Evolutionary conservation across 2,329 filamentous ascomycete species (phyloP), one percentile per base, ranked within the genome.

Genomic region (Bimuria novae-zelandiae): DNA sequence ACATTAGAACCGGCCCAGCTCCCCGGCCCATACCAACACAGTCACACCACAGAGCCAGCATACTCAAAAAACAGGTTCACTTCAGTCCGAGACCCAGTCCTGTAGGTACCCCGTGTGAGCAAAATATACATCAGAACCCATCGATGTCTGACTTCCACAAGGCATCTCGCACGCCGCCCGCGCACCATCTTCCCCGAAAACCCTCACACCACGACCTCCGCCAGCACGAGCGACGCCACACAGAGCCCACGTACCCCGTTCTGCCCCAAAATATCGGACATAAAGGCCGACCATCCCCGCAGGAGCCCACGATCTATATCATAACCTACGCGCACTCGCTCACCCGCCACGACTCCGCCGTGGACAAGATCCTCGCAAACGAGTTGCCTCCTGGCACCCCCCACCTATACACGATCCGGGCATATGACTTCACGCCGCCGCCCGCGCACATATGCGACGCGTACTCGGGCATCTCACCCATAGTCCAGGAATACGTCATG

Each of bases 401-500:
- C 0, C 61, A 67, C 10, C 54, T 65, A 7, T 67, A 65, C 57
- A 69, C 65, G 16, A 65, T 71, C 23, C 58, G 61, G 39, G 62
- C 60, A 3, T 47, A 51, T 8, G 21, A 14, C 25, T 53, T 67
- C 19, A 50, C 22, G 0, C 59, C 60, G 0, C 66, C 68, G 1
- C 51, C 61, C 0, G 11, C 27, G 0, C 10, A 36, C 4, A 43
- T 69, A 0, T 69, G 66, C 27, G 46, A 27, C 0, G 17, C 36
- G 1, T 70, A 66, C 49, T 68, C 65, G 0, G 68, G 68, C 46
- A 51, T 69, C 19, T 49, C 60, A 4, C 46, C 47, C 0, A 10
- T 61, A 5, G 51, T 69, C 22, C 68, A 71, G 16, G 53, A 65
- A 0, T 30, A 51, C 7, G 61, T 71, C 1, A 57, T 69, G 53